Conservation (phyloP, 805 yeast species). For the Ogataea ramenticola region DNA sequence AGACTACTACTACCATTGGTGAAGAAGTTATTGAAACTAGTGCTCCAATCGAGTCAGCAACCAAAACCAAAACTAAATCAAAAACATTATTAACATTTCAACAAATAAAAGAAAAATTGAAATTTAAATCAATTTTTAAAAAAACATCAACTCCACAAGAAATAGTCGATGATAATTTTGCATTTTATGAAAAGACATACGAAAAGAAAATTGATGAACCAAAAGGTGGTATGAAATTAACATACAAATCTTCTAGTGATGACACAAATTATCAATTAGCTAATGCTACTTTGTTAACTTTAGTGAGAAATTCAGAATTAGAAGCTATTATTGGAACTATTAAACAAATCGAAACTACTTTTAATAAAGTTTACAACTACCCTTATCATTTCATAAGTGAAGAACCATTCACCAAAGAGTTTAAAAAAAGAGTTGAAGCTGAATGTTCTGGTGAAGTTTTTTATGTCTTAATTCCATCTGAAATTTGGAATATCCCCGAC, state of each 20-base stretch:
- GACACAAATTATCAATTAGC: slow-evolving; percentile 28
- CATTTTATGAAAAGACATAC: slow-evolving; percentile 30
- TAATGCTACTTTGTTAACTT: slow-evolving; percentile 63
- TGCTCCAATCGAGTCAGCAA: too few species aligned
- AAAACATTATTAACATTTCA: not conserved
- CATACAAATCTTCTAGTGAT: slow-evolving; percentile 9
- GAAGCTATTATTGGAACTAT: slow-evolving; percentile 44
- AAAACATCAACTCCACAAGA: slow-evolving; percentile 12
- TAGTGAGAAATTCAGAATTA: slow-evolving; percentile 62
- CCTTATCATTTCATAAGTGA: slow-evolving; percentile 77
- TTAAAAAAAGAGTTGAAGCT: slow-evolving; percentile 38
- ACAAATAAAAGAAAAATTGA: slow-evolving; percentile 10
- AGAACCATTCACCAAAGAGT: slow-evolving; percentile 50
- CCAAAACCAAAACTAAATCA: not conserved
- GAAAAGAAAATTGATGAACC: slow-evolving; percentile 38
- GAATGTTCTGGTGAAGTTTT: slow-evolving; percentile 24
- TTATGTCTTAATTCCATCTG: slow-evolving; percentile 26
- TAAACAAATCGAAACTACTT: slow-evolving; percentile 48
- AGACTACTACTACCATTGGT: too few species aligned
- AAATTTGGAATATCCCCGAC: slow-evolving; percentile 56
- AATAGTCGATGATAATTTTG: slow-evolving; percentile 29
- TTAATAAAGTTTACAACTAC: slow-evolving; percentile 60
- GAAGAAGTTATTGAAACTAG: too few species aligned
- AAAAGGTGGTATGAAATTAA: slow-evolving; percentile 25
- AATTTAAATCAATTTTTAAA: slow-evolving; percentile 7